Base-by-base conservation (phyloP, 495 filamentous ascomycete species). In the Xylaria flabelliformis region DNA sequence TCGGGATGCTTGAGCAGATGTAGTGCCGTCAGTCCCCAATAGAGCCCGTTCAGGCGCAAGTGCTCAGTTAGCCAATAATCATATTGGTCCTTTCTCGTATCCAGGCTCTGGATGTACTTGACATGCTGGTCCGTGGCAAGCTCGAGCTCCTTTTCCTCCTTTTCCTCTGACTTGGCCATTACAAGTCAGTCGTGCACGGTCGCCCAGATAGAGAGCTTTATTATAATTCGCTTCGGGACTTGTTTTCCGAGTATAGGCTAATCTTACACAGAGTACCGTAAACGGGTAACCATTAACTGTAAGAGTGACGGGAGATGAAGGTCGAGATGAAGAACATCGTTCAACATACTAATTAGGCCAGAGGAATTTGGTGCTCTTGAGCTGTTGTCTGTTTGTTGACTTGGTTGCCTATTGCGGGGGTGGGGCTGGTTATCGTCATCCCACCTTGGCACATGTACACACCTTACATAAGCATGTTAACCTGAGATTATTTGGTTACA, bases 61-160 rank as follows among this genome's bases (percentile, higher is more conserved):
- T 99, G 96, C 81, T 98, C 94, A 7, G 97, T 98, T 74, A 98
- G 87, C 91, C 94, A 97, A 83, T 98, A 98, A 79, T 98, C 94
- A 71, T 97, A 89, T 79, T 97, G 94, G 83, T 98, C 94, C 83
- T 91, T 93, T 73, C 92, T 92, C 64, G 90, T 94, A 80, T 99
- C 94, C 72, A 99, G 86, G 74, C 91, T 94, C 82, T 97, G 91
- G 72, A 99, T 97, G 79, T 98, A 99, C 75, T 91, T 86, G 75
- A 98, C 93, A 82, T 99, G 96, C 71, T 93, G 92, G 48, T 91
- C 87, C 56, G 90, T 84, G 66, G 85, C 89, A 76, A 93, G 87
- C 62, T 85, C 82, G 42, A 94, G 83, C 74, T 39, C 8, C 0
- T 8, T 8, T 8, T 1, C 6, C 36, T 39, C 36, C 36, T 39